Evolutionary conservation across 768 basidiomycete species (phyloP), one percentile per base, ranked within the genome.

Genomic region (Russula lepida): DNA sequence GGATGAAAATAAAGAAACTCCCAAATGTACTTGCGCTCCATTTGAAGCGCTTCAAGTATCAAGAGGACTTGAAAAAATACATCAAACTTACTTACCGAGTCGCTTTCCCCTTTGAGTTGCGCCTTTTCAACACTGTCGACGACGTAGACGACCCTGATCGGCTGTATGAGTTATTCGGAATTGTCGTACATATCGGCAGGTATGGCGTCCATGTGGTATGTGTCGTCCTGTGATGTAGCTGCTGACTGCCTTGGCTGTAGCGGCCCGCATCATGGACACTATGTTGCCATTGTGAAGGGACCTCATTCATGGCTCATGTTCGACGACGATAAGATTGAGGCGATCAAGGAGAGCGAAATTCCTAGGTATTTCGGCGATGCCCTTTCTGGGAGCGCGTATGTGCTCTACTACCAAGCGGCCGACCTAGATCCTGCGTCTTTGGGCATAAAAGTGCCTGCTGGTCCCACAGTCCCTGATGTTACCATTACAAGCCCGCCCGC

Each of bases 181-280:
- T 98, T 60, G 95, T 99, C 35, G 92, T 99, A n/a, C 97, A 99
- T 74, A 95, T 99, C 65, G 97, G 97, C 81, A 89, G 84, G 95
- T 95, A 74, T 70, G 92, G 28, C 23, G 3, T 37, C 43, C 25
- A 50, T 58, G 4, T 46, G 43, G 21, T 33, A n/a, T 25, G 21
- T 46, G 33, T 44, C 35, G 21, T 32, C 27, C 27, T 50, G 12
- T n/a, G 30, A 15, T 33, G 30, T 63, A 67, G 56, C 52, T 30
- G 52, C 59, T 54, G 32, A 60, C 27, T 5, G 21, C 33, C 8
- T 53, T 69, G 43, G 48, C 64, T 58, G 1, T 69, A 97, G 95
- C 68, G 95, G 95, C 6, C 94, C 94, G n/a, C 89, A 97, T 71
- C 97, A 98, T 68, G 97, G 97, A 0, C 97, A 99, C 76, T 99